Percentiles rank a stretch among this genome's conserved stretches.
These are phyloP conservation scores for Rhodotorula sphaerocarpa DNA, from an alignment of 768 basidiomycete species.

Conservation along the genomic window DNA sequence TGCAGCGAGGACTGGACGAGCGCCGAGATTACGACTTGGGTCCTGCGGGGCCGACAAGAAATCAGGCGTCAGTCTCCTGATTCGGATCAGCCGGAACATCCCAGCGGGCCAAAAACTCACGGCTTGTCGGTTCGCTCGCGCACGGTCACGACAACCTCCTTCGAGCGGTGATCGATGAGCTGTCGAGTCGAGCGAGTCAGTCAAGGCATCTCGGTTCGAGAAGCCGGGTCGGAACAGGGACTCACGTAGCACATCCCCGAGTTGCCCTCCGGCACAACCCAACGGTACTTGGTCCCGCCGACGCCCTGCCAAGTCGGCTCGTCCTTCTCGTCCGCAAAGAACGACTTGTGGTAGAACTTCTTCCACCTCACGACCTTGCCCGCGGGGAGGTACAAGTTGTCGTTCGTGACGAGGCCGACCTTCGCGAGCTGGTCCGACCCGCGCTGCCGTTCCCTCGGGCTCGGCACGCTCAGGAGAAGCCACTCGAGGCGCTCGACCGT, in stretches of 20 bases:
- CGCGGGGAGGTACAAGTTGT: conserved; percentile 1
- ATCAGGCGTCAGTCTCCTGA: too few species aligned
- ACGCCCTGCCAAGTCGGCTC: conserved; percentile 7
- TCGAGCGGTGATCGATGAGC: conserved; percentile 11
- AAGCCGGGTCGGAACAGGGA: background rate
- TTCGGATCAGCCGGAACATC: background rate
- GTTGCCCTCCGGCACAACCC: background rate
- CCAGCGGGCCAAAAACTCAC: conserved; percentile 5
- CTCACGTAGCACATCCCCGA: background rate
- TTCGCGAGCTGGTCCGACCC: background rate
- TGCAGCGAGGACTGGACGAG: conserved; percentile 11
- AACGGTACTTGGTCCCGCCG: conserved; percentile 5
- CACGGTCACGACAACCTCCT: conserved; percentile 4
- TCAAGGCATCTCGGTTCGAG: too few species aligned
- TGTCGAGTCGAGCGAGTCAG: background rate
- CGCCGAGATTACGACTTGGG: conserved; percentile 11
- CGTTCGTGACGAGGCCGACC: conserved; percentile 11
- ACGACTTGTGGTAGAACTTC: background rate
- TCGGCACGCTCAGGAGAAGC: background rate
- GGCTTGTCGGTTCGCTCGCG: conserved; percentile 1
- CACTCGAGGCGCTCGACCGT: conserved; percentile 1
- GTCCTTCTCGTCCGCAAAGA: background rate
- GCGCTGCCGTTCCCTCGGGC: background rate
- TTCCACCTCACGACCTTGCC: conserved; percentile 1
- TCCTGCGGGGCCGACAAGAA: background rate